Evolutionary conservation across 2,329 filamentous ascomycete species (phyloP), one percentile per base, ranked within the genome.

Genomic region (Calonectria fujianensis): DNA sequence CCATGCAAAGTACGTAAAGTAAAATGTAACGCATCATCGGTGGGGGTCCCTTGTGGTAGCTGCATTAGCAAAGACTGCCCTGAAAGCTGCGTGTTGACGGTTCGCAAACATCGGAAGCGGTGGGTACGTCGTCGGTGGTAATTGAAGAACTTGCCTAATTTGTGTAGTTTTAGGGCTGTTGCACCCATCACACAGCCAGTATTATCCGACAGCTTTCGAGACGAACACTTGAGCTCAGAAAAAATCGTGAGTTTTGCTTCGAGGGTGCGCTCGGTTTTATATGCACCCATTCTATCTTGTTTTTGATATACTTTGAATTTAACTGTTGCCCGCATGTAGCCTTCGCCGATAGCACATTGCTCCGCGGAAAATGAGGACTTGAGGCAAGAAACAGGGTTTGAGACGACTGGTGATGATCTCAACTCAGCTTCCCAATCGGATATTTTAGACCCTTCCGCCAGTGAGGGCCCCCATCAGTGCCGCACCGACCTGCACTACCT

Each of bases 71-170:
- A 50, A 50, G 45, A 50, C 9, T 50, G 45, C 45, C 18, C 45
- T 11, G 45, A 50, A 24, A 24, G 45, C 20, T 50, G 45, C 18
- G 45, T 50, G 20, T 24, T 50, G 45, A 50, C 45, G 45, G 18
- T 50, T 50, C 45, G 45, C 20, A 50, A 50, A 50, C 45, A n/a
- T 50, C 45, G 45, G 24, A 50, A 50, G 20, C 45, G 45, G 45
- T 50, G 10, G 16, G 45, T 50, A 7, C 6, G 24, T 24, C 24
- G 24, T 24, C 20, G 18, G 20, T 10, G 18, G 3, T 6, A 9
- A 50, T 50, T 50, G 5, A 24, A 4, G 45, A 24, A 50, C 10
- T n/a, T 50, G 45, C 45, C 45, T 50, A 50, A 50, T 50, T 24
- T 24, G n/a, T 4, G 20, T 50, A 8, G 18, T 20, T 24, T 24